Evolutionary conservation across 371 early-diverging fungal species (phyloP).

Genomic region (Actinomucor elegans): DNA sequence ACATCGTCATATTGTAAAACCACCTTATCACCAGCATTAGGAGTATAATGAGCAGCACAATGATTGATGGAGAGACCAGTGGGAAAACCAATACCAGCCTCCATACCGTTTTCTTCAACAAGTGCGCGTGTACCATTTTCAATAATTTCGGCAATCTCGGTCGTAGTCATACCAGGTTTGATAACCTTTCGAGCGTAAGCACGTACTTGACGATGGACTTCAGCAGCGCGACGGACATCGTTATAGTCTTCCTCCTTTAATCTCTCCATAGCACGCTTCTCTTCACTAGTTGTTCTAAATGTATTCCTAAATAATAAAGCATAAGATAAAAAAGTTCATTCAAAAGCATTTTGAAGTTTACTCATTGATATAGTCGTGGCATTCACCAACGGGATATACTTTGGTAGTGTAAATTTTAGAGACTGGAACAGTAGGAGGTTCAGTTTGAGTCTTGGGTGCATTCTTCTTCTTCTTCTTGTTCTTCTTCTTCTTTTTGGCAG

Average conservation of each 20-base stretch:
- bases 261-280: constrained; percentile 73
- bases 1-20: constrained; percentile 94
- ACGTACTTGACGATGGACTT: constrained; percentile 93
- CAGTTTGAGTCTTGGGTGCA: constrained; percentile 60
- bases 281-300: constrained; percentile 81
- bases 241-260: constrained; percentile 66
- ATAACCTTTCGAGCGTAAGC: constrained; percentile 80
- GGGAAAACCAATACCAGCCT: constrained; percentile 98
- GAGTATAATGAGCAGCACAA: constrained; percentile 99
- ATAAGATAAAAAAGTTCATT: background rate
- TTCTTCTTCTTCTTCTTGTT: constrained; percentile 73
- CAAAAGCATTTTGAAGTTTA: constrained; percentile 17
- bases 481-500: constrained; percentile 62
- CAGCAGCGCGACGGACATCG: constrained; percentile 88
- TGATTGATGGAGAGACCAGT: constrained; percentile 97
- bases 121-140: constrained; percentile 95
- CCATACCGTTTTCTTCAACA: constrained; percentile 90
- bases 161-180: constrained; percentile 97
- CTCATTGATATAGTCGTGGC: constrained; percentile 77
- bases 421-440: constrained; percentile 79
- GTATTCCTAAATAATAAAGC: constrained; percentile 51
- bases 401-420: constrained; percentile 70
- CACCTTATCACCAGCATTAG: constrained; percentile 95
- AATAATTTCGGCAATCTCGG: constrained; percentile 90
- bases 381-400: constrained; percentile 74